Conservation (phyloP, 2,329 filamentous ascomycete genomes). For the Teratosphaeria pseudoeucalypti region DNA sequence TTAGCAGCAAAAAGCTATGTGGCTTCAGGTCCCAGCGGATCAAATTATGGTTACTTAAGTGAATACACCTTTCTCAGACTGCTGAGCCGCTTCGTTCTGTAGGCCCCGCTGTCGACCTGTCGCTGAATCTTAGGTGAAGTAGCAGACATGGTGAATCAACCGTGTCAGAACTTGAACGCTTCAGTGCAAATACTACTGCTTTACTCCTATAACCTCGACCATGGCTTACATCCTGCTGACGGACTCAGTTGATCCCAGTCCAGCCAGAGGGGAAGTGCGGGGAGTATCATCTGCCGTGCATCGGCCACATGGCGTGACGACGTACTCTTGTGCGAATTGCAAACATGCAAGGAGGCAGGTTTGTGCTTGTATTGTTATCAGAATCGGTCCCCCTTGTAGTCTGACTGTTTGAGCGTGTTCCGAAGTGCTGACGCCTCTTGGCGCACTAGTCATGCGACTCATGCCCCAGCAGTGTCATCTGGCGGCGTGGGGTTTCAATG, state of each 20-base stretch:
- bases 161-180: not conserved
- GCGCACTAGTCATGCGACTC: not conserved
- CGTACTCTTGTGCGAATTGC: not conserved
- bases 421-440: not conserved
- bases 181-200: not conserved
- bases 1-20: not conserved
- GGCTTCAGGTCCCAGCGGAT: not conserved
- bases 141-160: not conserved
- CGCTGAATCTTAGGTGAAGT: conserved; percentile 12
- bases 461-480: no score
- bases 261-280: not conserved
- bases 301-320: not conserved
- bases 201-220: not conserved
- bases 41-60: conserved; percentile 4
- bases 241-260: not conserved
- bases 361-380: not conserved
- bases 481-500: not conserved
- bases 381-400: not conserved
- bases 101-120: conserved; percentile 21
- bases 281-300: not conserved
- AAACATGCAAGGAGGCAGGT: not conserved
- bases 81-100: conserved; percentile 12
- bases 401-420: not conserved
- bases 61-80: conserved; percentile 17
- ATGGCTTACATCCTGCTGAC: not conserved